Base-by-base conservation (phyloP, 2,329 filamentous ascomycete genomes). In the Botryotinia narcissicola region DNA sequence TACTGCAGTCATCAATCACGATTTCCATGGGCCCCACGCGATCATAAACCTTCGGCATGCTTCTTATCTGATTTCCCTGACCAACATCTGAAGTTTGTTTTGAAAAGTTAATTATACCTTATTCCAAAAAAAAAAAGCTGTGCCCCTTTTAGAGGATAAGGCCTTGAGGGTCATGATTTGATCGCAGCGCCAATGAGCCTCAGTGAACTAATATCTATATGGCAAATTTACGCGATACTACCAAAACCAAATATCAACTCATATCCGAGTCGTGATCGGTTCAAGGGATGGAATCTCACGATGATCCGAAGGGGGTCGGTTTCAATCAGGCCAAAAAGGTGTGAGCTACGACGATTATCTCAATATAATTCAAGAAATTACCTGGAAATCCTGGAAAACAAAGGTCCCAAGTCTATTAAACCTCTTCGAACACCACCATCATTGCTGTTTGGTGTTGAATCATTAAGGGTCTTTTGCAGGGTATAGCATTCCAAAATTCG, bases 21-120 rank as follows among this genome's bases (percentile, higher is more conserved):
- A 12, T 62, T n/a, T 42, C 22, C 48, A 42, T 68, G 35, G 35
- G 57, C 48, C 66, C 66, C 46, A 59, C 66, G 66, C 66, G 66
- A 69, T 59, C 35, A 10, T 42, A 32, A 57, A 57, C 16, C 64
- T 57, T 42, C 46, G 64, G 20, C 35, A 40, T 29, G 46, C 35
- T 69, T 42, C n/a, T 40, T 25, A 16, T 42, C 66, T 57, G 37
- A 32, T 68, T 57, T 57, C 7, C 48, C 25, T 32, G 10, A 14
- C 20, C 35, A 14, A 57, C 10, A 22, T 32, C n/a, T 57, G 37
- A 57, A 32, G 18, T 42, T 42, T 32, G 2, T 37, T 14, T 25
- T 42, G n/a, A 18, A 57, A 57, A 18, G 32, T 54, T 22, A 22
- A 57, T 42, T 40, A 57, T 54, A 68, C 57, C 35, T 25, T 18